These are phyloP conservation scores for Lanzia echinophila DNA, from an alignment of 2,329 filamentous ascomycete genomes.

Conservation along the genomic window DNA sequence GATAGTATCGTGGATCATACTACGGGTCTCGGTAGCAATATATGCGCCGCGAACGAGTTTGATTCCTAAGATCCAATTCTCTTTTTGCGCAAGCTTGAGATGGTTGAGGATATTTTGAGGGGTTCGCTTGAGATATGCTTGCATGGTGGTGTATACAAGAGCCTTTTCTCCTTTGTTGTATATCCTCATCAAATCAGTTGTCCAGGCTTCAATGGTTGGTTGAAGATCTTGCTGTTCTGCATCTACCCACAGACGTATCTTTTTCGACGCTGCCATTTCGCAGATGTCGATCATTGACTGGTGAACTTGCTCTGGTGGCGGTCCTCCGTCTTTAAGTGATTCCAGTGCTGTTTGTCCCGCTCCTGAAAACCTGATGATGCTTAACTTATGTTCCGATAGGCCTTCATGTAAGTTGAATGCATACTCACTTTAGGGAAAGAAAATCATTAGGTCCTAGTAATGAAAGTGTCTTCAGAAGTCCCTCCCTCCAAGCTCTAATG, in stretches of 20 bases:
- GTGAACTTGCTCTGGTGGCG: constrained; percentile 38
- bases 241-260: constrained; percentile 43
- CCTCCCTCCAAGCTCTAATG: constrained; percentile 39
- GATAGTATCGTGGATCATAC: constrained; percentile 40
- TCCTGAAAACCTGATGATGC: constrained; percentile 37
- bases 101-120: constrained; percentile 39
- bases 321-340: constrained; percentile 33
- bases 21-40: constrained; percentile 41
- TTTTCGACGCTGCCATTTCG: constrained; percentile 17
- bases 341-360: constrained; percentile 39
- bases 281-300: constrained; percentile 33
- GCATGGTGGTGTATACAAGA: constrained; percentile 44
- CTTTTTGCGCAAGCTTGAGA: constrained; percentile 37
- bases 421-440: constrained; percentile 42
- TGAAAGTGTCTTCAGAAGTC: constrained; percentile 45
- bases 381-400: neutral
- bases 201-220: constrained; percentile 44
- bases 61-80: constrained; percentile 44
- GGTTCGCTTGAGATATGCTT: constrained; percentile 45
- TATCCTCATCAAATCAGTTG: constrained; percentile 45
- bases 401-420: neutral
- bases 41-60: constrained; percentile 50
- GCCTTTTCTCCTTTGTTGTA: constrained; percentile 40
- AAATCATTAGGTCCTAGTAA: constrained; percentile 46
- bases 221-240: constrained; percentile 49